Evolutionary conservation across 805 yeast genomes (phyloP).

Genomic region (Barnettozyma pratensis): DNA sequence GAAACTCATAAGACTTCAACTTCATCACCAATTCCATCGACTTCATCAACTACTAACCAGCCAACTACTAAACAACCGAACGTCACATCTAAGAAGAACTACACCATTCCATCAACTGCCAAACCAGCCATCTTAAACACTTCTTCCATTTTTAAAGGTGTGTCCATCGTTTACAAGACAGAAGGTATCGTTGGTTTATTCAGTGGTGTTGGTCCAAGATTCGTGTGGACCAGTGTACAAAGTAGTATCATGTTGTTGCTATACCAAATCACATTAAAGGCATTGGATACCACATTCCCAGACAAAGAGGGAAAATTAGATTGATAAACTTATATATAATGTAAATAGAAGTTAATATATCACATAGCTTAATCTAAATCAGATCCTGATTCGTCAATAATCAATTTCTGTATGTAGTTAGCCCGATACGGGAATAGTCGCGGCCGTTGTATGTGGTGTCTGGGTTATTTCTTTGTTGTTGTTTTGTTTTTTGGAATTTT

Average conservation of each 20-base stretch:
- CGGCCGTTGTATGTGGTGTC: not conserved
- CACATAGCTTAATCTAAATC: too few relatives aligned
- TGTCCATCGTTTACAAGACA: constrained; percentile 50
- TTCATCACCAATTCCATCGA: constrained; percentile 1
- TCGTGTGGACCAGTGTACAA: constrained; percentile 94
- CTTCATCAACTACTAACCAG: constrained; percentile 12
- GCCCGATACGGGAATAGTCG: not conserved
- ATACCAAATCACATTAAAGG: constrained; percentile 72
- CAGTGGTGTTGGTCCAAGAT: constrained; percentile 94
- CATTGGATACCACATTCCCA: constrained; percentile 21
- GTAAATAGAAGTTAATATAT: constrained; percentile 1
- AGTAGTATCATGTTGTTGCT: constrained; percentile 89
- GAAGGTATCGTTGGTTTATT: constrained; percentile 83
- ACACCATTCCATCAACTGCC: constrained; percentile 22
- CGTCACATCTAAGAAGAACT: constrained; percentile 23
- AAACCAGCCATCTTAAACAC: constrained; percentile 26
- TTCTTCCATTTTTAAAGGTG: constrained; percentile 45
- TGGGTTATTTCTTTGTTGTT: not conserved
- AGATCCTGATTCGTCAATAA: not conserved
- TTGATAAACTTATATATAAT: constrained; percentile 1
- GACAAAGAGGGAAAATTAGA: not conserved
- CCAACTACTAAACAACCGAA: constrained; percentile 7
- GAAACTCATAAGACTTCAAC: not conserved
- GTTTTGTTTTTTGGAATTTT: not conserved
- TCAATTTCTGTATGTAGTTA: not conserved